These are phyloP conservation scores for Pichia inconspicua DNA, from an alignment of 1,139 yeast species.

Conservation along the genomic window DNA sequence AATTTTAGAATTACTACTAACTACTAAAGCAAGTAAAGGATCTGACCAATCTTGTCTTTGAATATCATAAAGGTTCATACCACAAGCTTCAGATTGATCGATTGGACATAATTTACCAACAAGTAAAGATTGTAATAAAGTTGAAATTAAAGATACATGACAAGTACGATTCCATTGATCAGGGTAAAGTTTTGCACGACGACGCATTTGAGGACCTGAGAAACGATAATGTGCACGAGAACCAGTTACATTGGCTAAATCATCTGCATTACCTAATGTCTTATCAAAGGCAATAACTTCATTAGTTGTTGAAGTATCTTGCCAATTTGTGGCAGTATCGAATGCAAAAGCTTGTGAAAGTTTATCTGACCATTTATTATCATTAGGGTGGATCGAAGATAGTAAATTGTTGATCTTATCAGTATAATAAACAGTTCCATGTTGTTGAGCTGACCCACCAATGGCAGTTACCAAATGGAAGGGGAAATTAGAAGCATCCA, in stretches of 20 bases:
- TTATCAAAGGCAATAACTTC: conserved; percentile 61
- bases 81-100: conserved; percentile 86
- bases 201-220: conserved; percentile 77
- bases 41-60: conserved; percentile 44
- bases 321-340: conserved; percentile 83
- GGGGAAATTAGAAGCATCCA: conserved; percentile 48
- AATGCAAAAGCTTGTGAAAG: conserved; percentile 47
- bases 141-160: conserved; percentile 68
- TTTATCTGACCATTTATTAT: conserved; percentile 31
- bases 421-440: conserved; percentile 84
- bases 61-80: conserved; percentile 80
- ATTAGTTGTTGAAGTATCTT: conserved; percentile 76
- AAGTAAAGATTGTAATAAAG: conserved; percentile 66
- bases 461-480: conserved; percentile 58
- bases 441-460: conserved; percentile 89
- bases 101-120: conserved; percentile 56
- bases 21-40: conserved; percentile 44
- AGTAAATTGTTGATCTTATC: conserved; percentile 38
- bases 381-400: conserved; percentile 32
- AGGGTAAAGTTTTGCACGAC: conserved; percentile 47
- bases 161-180: conserved; percentile 43
- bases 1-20: conserved; percentile 38
- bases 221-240: conserved; percentile 85
- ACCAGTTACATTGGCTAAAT: conserved; percentile 67
- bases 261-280: conserved; percentile 59